A percentile compares a stretch with the other conserved stretches of the same genome.
Conservation (phyloP, 228 moss, liverwort and hornwort species). For the Sphagnum fallax region DNA sequence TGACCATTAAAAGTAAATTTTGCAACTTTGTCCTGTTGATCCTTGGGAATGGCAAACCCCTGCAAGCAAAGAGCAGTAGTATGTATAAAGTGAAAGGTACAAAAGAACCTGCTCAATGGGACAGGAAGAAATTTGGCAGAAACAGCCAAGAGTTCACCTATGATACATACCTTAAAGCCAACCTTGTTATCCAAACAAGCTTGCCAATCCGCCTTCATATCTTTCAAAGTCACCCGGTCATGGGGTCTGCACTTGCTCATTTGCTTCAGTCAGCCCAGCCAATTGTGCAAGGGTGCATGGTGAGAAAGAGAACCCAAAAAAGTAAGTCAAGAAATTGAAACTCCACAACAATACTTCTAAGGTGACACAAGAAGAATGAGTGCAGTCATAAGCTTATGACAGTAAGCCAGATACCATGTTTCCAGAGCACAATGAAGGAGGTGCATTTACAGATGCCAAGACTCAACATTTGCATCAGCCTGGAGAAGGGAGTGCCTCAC, state of each 20-base stretch:
- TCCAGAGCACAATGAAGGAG: no score
- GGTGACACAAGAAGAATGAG: no score
- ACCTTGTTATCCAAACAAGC: constrained; percentile 81
- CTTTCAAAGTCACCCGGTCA: constrained; percentile 68
- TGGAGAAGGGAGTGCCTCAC: background rate
- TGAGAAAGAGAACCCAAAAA: background rate
- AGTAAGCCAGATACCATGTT: no score
- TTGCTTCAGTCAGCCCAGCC: background rate
- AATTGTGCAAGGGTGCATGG: background rate
- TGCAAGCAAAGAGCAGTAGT: constrained; percentile 5
- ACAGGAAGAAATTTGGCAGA: background rate
- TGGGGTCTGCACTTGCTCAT: constrained; percentile 57
- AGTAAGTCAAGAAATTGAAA: background rate
- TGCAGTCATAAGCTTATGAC: no score
- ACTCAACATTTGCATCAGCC: no score
- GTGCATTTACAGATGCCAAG: no score
- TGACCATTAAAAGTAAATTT: constrained; percentile 66
- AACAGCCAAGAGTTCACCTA: no score
- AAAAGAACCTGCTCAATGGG: no score
- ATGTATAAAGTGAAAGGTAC: no score
- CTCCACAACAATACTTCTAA: background rate
- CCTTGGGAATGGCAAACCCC: constrained; percentile 90
- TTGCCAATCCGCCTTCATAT: constrained; percentile 95
- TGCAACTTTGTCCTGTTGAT: constrained; percentile 55
- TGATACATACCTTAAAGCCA: constrained; percentile 76